phyloP scores from a whole-genome alignment of 2,329 filamentous ascomycete genomes.

The Neonectria magnoliae region DNA sequence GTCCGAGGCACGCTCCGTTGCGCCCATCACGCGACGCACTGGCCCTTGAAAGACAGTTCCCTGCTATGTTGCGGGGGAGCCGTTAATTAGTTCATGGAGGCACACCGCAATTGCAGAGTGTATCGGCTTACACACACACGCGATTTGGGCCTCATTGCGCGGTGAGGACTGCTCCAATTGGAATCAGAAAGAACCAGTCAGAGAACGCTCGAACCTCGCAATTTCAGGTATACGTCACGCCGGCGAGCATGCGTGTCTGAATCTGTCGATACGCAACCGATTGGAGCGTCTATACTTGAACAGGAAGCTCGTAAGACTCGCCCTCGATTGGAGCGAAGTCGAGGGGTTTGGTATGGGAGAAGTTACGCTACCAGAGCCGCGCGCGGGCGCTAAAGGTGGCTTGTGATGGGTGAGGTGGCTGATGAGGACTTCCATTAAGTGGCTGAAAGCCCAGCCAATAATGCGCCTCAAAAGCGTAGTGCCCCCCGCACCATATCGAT shows the following conservation, averaged over 20 bases:
- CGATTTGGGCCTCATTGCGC: background rate
- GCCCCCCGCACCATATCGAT: slow-evolving; percentile 34
- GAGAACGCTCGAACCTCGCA: background rate
- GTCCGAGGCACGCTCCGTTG: background rate
- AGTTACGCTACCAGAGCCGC: background rate
- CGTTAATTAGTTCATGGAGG: background rate
- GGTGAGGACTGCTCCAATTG: background rate
- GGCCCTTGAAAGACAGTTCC: no score
- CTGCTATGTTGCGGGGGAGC: background rate
- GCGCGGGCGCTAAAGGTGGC: slow-evolving; percentile 20
- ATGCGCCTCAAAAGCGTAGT: background rate
- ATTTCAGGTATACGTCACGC: slow-evolving; percentile 8
- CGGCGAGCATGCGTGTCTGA: slow-evolving; percentile 3
- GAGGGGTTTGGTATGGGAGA: background rate
- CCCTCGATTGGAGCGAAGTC: background rate
- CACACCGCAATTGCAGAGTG: background rate
- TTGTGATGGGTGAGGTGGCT: background rate
- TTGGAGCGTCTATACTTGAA: slow-evolving; percentile 33
- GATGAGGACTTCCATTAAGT: background rate
- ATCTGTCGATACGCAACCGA: slow-evolving; percentile 1
- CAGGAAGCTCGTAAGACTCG: slow-evolving; percentile 24
- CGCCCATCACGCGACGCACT: background rate
- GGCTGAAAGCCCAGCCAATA: slow-evolving; percentile 16
- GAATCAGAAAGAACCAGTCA: background rate
- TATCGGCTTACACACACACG: background rate